Evolutionary conservation across 2,329 filamentous ascomycete genomes (phyloP).

Genomic region (Juglanconis juglandina): DNA sequence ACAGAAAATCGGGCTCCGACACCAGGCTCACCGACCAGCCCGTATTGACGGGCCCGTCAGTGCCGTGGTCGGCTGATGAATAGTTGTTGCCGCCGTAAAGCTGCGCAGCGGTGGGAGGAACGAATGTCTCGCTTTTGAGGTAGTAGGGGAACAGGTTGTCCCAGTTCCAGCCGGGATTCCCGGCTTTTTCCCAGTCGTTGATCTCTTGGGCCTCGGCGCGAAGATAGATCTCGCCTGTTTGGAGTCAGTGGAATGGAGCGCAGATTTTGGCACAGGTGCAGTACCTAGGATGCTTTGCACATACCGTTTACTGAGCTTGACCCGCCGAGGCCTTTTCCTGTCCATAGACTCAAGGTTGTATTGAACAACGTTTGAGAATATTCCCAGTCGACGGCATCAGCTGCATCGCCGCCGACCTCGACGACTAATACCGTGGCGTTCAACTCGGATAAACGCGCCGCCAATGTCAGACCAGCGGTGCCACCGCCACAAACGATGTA

Average conservation of each 20-base stretch:
- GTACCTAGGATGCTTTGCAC: background rate
- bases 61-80: background rate
- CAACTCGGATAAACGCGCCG: background rate
- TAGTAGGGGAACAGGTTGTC: background rate
- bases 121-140: constrained; percentile 35
- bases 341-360: background rate
- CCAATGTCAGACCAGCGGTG: constrained; percentile 8
- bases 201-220: background rate
- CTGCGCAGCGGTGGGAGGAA: constrained; percentile 28
- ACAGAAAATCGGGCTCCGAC: background rate
- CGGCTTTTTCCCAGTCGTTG: background rate
- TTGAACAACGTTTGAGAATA: background rate
- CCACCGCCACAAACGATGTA: constrained; percentile 10
- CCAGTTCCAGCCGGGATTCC: background rate
- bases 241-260: background rate
- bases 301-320: background rate
- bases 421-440: background rate
- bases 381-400: background rate
- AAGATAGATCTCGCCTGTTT: background rate
- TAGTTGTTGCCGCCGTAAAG: background rate
- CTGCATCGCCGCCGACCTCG: background rate
- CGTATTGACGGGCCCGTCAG: background rate
- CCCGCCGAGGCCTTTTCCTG: background rate
- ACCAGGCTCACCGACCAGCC: background rate
- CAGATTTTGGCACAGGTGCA: background rate